Conservation (phyloP, 1,284 basidiomycete species). For the Ganoderma lucidum region DNA sequence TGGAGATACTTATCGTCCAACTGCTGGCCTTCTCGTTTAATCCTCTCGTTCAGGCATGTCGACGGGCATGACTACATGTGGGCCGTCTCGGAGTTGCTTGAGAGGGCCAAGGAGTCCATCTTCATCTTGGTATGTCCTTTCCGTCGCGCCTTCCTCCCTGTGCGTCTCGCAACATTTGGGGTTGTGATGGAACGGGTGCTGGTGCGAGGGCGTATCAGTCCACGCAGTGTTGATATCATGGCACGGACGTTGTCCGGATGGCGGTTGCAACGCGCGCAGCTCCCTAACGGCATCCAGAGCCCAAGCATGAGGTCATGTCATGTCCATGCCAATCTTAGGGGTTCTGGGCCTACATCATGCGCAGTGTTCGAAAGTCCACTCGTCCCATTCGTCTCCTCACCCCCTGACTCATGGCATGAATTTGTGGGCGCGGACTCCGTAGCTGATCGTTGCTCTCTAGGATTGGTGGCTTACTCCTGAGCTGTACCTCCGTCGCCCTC, state of each 20-base stretch:
- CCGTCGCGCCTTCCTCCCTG: background rate
- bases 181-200: background rate
- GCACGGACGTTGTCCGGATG: background rate
- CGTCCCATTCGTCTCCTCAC: background rate
- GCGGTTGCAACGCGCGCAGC: background rate
- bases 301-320: background rate
- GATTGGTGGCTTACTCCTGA: conserved; percentile 96
- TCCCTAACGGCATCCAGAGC: no score
- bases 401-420: background rate
- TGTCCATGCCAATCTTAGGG: background rate
- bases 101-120: conserved; percentile 77
- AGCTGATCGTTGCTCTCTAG: conserved; percentile 40
- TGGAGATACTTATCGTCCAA: conserved; percentile 12
- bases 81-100: conserved; percentile 89
- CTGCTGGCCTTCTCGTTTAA: background rate
- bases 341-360: background rate
- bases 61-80: conserved; percentile 96
- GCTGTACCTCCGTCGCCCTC: conserved; percentile 89
- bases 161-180: background rate
- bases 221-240: background rate
- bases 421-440: background rate
- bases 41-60: conserved; percentile 61
- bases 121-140: conserved; percentile 68
- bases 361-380: background rate
- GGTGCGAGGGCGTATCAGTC: background rate